Base-by-base conservation (phyloP, 495 filamentous ascomycete species). In the Podospora anserina region DNA sequence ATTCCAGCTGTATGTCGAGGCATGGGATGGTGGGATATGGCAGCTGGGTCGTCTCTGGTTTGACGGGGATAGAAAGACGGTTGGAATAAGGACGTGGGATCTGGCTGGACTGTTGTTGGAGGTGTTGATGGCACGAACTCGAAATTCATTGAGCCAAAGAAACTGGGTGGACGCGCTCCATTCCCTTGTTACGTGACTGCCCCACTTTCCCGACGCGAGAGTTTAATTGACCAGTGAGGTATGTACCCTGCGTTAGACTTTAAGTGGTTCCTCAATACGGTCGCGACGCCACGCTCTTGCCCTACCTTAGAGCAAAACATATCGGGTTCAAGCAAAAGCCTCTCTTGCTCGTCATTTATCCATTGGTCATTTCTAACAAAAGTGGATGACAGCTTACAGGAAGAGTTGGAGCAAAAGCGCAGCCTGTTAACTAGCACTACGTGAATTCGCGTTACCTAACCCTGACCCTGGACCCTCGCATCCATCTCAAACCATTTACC, bases 121-220 rank as follows among this genome's bases (percentile, higher is more conserved):
- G 39, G 39, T 49, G 39, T 49, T 49, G 39, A 58, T 13, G 55
- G 55, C 55, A 34, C 61, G 20, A 28, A 13, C 16, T 64, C 68
- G 58, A 69, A 72, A 70, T 65, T 54, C 70, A 69, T 61, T 34
- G 49, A 18, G 20, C 34, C 19, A 39, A 32, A 63, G 30, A 63
- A 67, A 23, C 49, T 19, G 15, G 63, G 28, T 63, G 30, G 72
- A 78, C 76, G 76, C 76, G 76, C 68, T 32, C 68, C 60, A 56
- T 65, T 66, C 56, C 66, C 66, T 67, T 64, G 64, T 66, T 70
- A 78, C 76, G 74, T 78, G 76, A 76, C 76, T 63, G 72, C 72
- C 71, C 74, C 74, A 77, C 74, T 72, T 68, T 28, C 55, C 6
- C 56, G 70, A 76, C 75, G 75, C 75, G 75, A 68, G 64, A 64